A percentile compares a stretch with the other conserved stretches of the same genome.
These are phyloP conservation scores for Mycena olivaceomarginata DNA, from an alignment of 768 basidiomycete genomes.

Conservation along the genomic window DNA sequence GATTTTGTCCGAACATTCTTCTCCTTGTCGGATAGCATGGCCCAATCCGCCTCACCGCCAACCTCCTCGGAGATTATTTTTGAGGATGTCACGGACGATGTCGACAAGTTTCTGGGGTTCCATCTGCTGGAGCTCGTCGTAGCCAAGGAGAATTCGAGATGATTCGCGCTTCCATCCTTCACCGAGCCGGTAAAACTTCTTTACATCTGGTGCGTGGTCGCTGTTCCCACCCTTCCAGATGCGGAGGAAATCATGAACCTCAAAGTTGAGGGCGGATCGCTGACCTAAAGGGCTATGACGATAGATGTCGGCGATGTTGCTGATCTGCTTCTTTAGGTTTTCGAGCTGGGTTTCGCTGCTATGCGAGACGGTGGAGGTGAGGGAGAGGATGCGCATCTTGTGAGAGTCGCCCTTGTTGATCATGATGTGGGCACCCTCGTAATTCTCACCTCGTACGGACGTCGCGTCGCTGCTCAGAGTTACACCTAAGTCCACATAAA, in stretches of 20 bases:
- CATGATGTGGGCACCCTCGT: conserved; percentile 5
- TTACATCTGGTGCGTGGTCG: conserved; percentile 27
- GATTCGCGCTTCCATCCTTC: conserved; percentile 1
- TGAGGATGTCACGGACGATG: too few relatives aligned
- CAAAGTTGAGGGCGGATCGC: conserved; percentile 23
- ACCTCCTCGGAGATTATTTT: neutral
- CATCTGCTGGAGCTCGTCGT: neutral
- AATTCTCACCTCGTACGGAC: conserved; percentile 9
- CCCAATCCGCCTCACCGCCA: conserved; percentile 30
- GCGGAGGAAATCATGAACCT: conserved; percentile 11
- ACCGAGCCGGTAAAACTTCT: conserved; percentile 14
- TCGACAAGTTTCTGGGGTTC: conserved; percentile 1
- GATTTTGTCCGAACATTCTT: conserved; percentile 11
- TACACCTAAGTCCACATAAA: neutral
- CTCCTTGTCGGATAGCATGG: conserved; percentile 25
- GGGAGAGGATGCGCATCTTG: conserved; percentile 16
- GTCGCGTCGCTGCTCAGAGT: conserved; percentile 13
- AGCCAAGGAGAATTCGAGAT: conserved; percentile 10
- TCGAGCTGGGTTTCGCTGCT: conserved; percentile 25
- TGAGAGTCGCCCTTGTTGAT: conserved; percentile 7
- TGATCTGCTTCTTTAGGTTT: conserved; percentile 19
- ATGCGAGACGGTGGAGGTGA: conserved; percentile 41
- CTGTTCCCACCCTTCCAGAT: conserved; percentile 29
- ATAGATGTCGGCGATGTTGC: neutral
- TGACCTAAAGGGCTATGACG: neutral